Evolutionary conservation across 2,329 filamentous ascomycete genomes (phyloP).

Genomic region (Apiospora saccharicola): DNA sequence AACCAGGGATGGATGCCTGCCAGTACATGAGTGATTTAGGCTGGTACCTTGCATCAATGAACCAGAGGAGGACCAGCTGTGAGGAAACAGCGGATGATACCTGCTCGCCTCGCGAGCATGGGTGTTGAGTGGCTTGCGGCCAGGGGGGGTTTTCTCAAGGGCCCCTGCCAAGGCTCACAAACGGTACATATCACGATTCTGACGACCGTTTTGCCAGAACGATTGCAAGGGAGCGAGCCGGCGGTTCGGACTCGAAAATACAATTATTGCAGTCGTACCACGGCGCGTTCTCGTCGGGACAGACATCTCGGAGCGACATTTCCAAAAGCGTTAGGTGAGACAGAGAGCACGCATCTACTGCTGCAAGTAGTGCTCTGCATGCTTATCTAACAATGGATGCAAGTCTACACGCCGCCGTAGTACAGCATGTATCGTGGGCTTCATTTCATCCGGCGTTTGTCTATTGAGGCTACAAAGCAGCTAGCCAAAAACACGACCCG

Average conservation of each 20-base stretch:
- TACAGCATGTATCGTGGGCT: not conserved
- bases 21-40: conserved; percentile 22
- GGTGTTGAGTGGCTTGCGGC: not conserved
- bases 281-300: not conserved
- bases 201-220: not conserved
- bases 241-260: not conserved
- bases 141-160: not conserved
- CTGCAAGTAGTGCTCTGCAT: not conserved
- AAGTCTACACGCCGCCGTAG: not conserved
- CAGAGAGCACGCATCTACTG: not conserved
- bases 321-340: conserved; percentile 13
- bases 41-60: conserved; percentile 18
- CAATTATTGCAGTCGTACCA: not conserved
- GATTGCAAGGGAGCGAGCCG: not conserved
- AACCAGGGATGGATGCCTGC: not conserved
- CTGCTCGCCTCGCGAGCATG: not conserved
- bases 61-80: conserved; percentile 3
- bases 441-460: not conserved
- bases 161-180: conserved; percentile 18
- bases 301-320: not conserved
- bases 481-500: not conserved
- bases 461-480: not conserved
- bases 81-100: conserved; percentile 10
- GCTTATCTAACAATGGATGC: not conserved
- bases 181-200: not conserved